These are phyloP conservation scores for Haberlea rhodopensis DNA, from an alignment of 257 asterid genomes.

Conservation along the genomic window DNA sequence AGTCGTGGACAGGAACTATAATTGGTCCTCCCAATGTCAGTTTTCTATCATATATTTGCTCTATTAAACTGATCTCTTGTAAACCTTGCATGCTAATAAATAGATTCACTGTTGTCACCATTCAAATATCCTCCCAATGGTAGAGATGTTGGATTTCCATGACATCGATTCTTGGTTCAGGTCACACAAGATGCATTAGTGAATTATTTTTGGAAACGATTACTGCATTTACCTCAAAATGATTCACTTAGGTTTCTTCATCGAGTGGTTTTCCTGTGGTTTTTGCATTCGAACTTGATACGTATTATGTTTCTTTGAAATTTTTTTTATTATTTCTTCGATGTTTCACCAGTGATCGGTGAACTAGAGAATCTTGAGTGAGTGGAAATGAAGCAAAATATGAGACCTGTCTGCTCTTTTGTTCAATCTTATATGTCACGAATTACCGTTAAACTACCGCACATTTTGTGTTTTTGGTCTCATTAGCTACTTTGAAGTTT, in stretches of 20 bases:
- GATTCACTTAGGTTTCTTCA: background rate
- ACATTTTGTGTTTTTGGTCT: too few relatives aligned
- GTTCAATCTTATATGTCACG: too few relatives aligned
- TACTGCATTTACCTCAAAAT: background rate
- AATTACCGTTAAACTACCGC: too few relatives aligned
- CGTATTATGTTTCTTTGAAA: background rate
- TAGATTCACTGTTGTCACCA: too few relatives aligned
- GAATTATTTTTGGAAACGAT: background rate
- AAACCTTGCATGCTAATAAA: background rate
- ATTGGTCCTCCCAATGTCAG: slow-evolving; percentile 86
- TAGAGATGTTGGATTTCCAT: too few relatives aligned
- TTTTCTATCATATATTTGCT: slow-evolving; percentile 15
- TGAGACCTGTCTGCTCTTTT: background rate
- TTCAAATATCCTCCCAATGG: too few relatives aligned
- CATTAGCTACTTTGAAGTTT: too few relatives aligned
- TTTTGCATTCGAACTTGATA: background rate
- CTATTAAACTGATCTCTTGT: background rate
- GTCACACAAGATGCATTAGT: too few relatives aligned
- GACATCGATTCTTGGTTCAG: too few relatives aligned
- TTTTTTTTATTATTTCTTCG: background rate
- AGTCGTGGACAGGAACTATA: too few relatives aligned
- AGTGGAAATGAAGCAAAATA: background rate
- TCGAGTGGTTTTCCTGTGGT: background rate
- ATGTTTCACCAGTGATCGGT: background rate
- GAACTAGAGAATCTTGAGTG: background rate